Conservation (phyloP, 257 asterid genomes). For the Knoxia roxburghii region DNA sequence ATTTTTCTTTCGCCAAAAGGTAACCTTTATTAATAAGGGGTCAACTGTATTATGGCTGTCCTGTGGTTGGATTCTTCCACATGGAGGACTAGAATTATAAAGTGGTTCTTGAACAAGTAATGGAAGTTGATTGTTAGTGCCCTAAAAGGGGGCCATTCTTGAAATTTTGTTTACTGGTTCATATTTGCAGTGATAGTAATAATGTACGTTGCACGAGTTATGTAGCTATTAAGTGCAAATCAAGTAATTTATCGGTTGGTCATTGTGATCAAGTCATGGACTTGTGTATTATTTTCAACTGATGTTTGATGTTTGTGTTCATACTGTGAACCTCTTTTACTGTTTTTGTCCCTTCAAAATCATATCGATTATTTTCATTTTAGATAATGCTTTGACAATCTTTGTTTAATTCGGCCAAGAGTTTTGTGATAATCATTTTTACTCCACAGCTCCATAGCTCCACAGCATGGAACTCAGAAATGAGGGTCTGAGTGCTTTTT, state of each 20-base stretch:
- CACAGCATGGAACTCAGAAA: not conserved
- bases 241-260: not conserved
- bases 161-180: not conserved
- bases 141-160: not conserved
- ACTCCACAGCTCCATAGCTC: not conserved
- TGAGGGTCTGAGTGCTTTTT: too few relatives aligned
- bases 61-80: not conserved
- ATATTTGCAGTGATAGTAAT: not conserved
- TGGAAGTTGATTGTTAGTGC: not conserved
- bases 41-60: not conserved
- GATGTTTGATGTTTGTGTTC: not conserved
- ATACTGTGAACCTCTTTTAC: not conserved
- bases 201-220: not conserved
- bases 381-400: not conserved
- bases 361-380: not conserved
- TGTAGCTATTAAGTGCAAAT: not conserved
- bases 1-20: constrained; percentile 1
- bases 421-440: not conserved
- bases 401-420: not conserved
- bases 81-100: not conserved
- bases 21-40: not conserved
- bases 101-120: not conserved
- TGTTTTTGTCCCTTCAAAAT: not conserved
- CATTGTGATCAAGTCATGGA: not conserved
- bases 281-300: not conserved